phyloP scores from a whole-genome alignment of 306 rosid species.

The Malus asiatica region DNA sequence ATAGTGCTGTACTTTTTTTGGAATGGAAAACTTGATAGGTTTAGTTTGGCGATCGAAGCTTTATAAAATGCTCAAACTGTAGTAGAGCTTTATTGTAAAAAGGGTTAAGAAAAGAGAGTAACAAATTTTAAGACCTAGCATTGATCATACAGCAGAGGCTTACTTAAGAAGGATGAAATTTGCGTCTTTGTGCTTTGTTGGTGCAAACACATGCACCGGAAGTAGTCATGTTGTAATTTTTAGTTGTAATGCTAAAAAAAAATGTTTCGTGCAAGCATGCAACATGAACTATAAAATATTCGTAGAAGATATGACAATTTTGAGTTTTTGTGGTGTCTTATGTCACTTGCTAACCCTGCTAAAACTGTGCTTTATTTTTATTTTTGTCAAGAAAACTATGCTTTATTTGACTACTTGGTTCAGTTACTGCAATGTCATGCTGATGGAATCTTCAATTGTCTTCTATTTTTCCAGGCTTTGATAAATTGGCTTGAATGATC shows the following conservation, averaged over 20 bases:
- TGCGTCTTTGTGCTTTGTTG: neutral
- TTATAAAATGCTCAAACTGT: neutral
- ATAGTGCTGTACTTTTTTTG: neutral
- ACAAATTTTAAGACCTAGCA: neutral
- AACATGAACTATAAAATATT: neutral
- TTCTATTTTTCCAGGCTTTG: conserved; percentile 33
- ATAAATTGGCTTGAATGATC: conserved; percentile 65
- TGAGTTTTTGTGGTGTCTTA: neutral
- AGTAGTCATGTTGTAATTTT: neutral
- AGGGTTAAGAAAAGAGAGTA: neutral
- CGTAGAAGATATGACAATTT: neutral
- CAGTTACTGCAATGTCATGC: neutral
- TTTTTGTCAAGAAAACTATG: neutral
- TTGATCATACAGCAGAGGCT: neutral
- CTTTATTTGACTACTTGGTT: neutral
- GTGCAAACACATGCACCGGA: neutral
- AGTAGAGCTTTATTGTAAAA: neutral
- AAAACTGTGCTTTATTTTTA: neutral
- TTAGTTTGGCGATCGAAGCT: conserved; percentile 1
- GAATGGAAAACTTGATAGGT: neutral
- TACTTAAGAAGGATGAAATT: neutral
- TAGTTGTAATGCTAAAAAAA: neutral
- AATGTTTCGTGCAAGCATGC: neutral
- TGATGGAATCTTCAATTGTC: neutral
- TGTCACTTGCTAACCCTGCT: neutral